Evolutionary conservation across 208 protist genomes (phyloP), one percentile per base, ranked within the genome.

Genomic region (Acanthamoeba lenticulata): DNA sequence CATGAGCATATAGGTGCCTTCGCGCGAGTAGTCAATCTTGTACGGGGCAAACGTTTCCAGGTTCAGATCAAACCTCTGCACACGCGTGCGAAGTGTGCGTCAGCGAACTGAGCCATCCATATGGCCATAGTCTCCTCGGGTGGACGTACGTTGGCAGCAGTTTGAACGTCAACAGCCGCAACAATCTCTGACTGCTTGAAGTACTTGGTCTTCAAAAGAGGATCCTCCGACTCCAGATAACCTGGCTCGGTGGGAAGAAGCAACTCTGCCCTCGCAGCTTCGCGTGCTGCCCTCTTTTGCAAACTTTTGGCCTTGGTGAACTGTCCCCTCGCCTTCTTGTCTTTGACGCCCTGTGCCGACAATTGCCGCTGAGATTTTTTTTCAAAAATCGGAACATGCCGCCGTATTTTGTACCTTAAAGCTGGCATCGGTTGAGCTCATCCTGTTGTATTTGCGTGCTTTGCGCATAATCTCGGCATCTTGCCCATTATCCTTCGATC

Each of bases 1-100:
- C 15, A 99, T 97, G 11, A 99, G 95, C 29, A 99, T 94, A 95
- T 97, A 91, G 11, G 96, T 98, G 74, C 99, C 99, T 95, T 99
- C 99, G 40, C 97, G 83, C 21, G 98, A 98, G 96, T 99, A 99
- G 89, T 98, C 96, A 24, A 98, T 95, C 47, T 96, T 97, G 97
- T 99, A 99, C 13, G 99, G 99, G 1, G 98, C 99, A 34, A 99
- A 96, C 86, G 97, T 97, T 65, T 98, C 97, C 47, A 99, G 97
- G 34, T 97, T 91, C 34, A 99, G 96, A 65, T 98, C 97, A 95
- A 99, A 99, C 24, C 90, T 77, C 94, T 95, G 67, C 45, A 40
- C n/a, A 49, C 81, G 55, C 32, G 32, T 21, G 36, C 32, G 32
- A 0, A 29, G 2, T n/a, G n/a, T n/a, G 32, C 24, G 27, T 77